Conservation (phyloP, 495 filamentous ascomycete genomes). For the Lasiosphaeriaceae sp. region DNA sequence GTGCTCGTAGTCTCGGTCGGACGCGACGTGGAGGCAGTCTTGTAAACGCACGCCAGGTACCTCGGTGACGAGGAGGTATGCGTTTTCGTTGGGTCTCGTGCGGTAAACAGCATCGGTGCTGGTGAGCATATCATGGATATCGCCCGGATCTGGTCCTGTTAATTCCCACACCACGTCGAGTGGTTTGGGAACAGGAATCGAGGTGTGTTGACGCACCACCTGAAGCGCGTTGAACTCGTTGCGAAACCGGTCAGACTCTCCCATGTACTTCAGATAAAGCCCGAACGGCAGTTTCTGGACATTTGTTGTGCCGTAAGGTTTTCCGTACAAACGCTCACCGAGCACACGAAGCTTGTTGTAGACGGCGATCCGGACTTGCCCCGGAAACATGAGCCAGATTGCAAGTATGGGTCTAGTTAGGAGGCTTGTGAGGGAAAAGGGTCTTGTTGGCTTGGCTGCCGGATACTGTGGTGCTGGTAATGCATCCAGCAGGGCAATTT, state of each 20-base stretch:
- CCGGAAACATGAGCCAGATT: conserved; percentile 21
- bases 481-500: background rate
- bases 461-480: background rate
- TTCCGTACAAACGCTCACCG: conserved; percentile 21
- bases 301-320: background rate
- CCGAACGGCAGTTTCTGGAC: conserved; percentile 32
- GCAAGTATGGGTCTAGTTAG: conserved; percentile 1
- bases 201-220: conserved; percentile 22
- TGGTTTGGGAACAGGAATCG: conserved; percentile 23
- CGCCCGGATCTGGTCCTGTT: background rate
- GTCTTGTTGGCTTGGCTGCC: background rate
- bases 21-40: conserved; percentile 20
- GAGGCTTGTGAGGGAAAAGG: background rate
- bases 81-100: background rate
- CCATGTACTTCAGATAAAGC: conserved; percentile 27
- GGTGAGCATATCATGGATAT: background rate
- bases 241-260: conserved; percentile 8
- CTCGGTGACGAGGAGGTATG: conserved; percentile 21
- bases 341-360: conserved; percentile 23
- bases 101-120: background rate
- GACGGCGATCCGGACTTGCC: conserved; percentile 8
- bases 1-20: conserved; percentile 16
- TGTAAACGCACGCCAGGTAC: conserved; percentile 21
- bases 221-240: conserved; percentile 31
- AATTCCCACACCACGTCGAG: conserved; percentile 17